Evolutionary conservation across 208 protist genomes (phyloP), one percentile per base, ranked within the genome.

Genomic region (Trypanosoma congolense): DNA sequence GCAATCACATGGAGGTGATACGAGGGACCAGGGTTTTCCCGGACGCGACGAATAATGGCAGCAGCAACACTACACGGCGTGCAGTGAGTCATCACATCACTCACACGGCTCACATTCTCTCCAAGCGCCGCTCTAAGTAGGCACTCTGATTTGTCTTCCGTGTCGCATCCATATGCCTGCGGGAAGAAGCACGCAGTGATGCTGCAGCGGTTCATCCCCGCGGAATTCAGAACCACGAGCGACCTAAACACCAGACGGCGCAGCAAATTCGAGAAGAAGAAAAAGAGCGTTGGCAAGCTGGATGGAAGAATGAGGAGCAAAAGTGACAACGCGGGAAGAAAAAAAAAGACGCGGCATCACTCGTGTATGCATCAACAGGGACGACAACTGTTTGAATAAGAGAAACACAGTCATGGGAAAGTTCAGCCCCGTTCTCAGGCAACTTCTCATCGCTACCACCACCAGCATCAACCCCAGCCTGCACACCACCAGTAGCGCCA

Each of bases 171-270:
- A 36, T 22, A 21, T 14, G 28, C 21, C 38, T 62, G 56, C 9
- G 56, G 53, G n/a, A 71, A 58, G 44, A 85, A 56, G 49, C 81
- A 89, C 10, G 83, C 38, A 5, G 72, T 60, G 9, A 68, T 60
- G 33, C 48, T 57, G 56, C 83, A 84, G 31, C 74, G 73, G 14
- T 48, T 47, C 71, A 77, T 82, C 1, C 29, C 38, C 44, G n/a
- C 2, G 4, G 41, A 46, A 26, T 40, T 43, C 24, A 30, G 31
- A 30, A 59, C 62, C 18, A 2, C n/a, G 5, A 10, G 47, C n/a
- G 42, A 48, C 3, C 4, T 56, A 31, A 45, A 46, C 5, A 48
- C n/a, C n/a, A n/a, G n/a, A n/a, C n/a, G n/a, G n/a, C n/a, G n/a
- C n/a, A n/a, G n/a, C n/a, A n/a, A n/a, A n/a, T n/a, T n/a, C n/a